phyloP scores from a whole-genome alignment of 2,329 filamentous ascomycete genomes.

The Bertia moriformis region DNA sequence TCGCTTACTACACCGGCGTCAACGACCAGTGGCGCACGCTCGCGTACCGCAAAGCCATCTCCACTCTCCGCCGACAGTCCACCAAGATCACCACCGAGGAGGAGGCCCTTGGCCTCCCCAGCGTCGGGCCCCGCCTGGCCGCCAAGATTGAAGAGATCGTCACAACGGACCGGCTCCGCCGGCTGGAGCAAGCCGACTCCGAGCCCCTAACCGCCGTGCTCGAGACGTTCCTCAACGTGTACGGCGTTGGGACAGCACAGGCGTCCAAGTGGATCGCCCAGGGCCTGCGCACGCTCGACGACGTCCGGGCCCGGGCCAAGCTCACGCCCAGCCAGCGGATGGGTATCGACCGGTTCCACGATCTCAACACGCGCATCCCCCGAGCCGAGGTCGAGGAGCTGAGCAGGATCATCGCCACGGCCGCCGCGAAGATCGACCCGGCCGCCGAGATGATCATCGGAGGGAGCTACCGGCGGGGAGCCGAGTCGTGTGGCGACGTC shows the following conservation, averaged over 20 bases:
- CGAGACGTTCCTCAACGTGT: slow-evolving; percentile 61
- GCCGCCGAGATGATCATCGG: slow-evolving; percentile 58
- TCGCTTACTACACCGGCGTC: slow-evolving; percentile 60
- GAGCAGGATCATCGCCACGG: slow-evolving; percentile 44
- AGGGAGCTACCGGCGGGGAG: slow-evolving; percentile 74
- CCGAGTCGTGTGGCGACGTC: slow-evolving; percentile 62
- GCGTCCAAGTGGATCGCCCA: slow-evolving; percentile 65
- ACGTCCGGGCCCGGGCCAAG: slow-evolving; percentile 45
- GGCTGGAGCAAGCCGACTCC: slow-evolving; percentile 54
- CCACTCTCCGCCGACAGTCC: slow-evolving; percentile 51
- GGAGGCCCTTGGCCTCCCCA: slow-evolving; percentile 53
- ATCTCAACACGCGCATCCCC: slow-evolving; percentile 68
- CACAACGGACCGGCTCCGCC: slow-evolving; percentile 53
- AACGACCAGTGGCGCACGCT: slow-evolving; percentile 63
- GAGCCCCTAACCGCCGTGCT: slow-evolving; percentile 54
- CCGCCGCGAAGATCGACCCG: slow-evolving; percentile 44
- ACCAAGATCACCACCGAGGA: slow-evolving; percentile 51
- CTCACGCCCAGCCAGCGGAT: slow-evolving; percentile 59
- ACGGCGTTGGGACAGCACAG: slow-evolving; percentile 58
- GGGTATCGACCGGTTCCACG: slow-evolving; percentile 65
- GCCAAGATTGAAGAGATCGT: slow-evolving; percentile 84
- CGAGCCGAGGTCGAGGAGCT: slow-evolving; percentile 61
- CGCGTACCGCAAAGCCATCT: slow-evolving; percentile 66
- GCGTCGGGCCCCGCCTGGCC: slow-evolving; percentile 60
- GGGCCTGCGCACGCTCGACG: slow-evolving; percentile 61